phyloP scores from a whole-genome alignment of 139 green algal genomes.

The Coelastrella sp. region DNA sequence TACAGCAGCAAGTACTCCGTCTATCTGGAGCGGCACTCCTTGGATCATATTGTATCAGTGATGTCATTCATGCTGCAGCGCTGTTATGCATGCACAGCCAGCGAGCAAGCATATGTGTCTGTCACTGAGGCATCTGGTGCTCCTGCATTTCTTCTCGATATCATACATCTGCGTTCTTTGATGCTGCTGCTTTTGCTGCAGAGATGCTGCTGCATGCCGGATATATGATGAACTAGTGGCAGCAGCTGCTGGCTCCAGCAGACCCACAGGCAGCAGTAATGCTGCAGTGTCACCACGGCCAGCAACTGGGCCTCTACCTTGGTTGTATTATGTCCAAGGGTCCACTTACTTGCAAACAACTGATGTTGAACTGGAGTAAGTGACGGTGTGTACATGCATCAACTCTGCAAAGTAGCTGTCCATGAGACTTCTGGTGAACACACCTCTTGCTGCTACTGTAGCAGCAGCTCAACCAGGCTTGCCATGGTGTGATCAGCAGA shows the following conservation, averaged over 20 bases:
- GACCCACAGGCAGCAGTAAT: not conserved
- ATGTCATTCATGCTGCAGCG: not conserved
- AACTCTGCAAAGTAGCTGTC: too few species aligned
- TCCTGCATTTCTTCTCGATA: too few species aligned
- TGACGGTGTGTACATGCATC: too few species aligned
- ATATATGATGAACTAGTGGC: conserved; percentile 56
- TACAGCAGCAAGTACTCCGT: not conserved
- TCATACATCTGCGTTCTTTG: too few species aligned
- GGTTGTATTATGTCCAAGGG: conserved; percentile 63
- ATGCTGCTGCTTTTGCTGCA: too few species aligned
- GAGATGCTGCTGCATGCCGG: conserved; percentile 44
- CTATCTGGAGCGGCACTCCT: too few species aligned
- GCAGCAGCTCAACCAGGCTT: too few species aligned
- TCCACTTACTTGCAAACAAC: conserved; percentile 47
- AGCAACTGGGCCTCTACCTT: conserved; percentile 60
- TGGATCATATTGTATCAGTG: too few species aligned
- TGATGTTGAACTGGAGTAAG: conserved; percentile 61
- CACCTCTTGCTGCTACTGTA: too few species aligned
- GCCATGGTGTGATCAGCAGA: too few species aligned
- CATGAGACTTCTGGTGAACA: too few species aligned
- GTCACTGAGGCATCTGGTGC: too few species aligned
- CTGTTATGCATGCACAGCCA: not conserved
- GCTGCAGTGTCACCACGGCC: conserved; percentile 12
- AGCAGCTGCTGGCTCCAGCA: conserved; percentile 17
- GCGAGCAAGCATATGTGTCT: not conserved